Evolutionary conservation across 768 basidiomycete species (phyloP).

Genomic region (Suillus cothurnatus): DNA sequence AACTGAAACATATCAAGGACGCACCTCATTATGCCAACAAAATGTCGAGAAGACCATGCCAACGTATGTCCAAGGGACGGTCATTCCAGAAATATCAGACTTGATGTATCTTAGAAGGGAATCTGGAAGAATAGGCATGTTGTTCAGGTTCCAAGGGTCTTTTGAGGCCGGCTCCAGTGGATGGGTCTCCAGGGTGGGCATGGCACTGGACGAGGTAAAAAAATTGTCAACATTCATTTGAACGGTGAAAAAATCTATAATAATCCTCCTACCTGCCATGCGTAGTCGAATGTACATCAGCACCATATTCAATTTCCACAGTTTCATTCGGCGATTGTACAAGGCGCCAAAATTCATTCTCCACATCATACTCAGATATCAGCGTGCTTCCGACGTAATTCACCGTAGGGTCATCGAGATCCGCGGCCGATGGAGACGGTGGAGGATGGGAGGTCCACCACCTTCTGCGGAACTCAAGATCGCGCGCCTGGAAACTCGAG

Average conservation of each 20-base stretch:
- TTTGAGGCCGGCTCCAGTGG: constrained; percentile 84
- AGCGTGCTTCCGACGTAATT: constrained; percentile 58
- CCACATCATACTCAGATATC: constrained; percentile 90
- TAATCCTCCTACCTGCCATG: constrained; percentile 79
- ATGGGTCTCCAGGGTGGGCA: constrained; percentile 94
- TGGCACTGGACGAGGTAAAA: constrained; percentile 58
- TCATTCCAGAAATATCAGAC: constrained; percentile 99
- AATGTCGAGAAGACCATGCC: constrained; percentile 99
- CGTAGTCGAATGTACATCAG: constrained; percentile 96
- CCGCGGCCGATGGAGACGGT: constrained; percentile 28
- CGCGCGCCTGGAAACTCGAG: constrained; percentile 88
- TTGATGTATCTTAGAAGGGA: constrained; percentile 97
- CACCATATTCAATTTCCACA: constrained; percentile 99
- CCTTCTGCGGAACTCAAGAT: constrained; percentile 81
- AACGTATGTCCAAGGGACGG: constrained; percentile 98
- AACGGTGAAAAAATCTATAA: constrained; percentile 29
- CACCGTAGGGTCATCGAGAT: constrained; percentile 51
- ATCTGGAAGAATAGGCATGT: constrained; percentile 90
- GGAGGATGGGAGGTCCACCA: constrained; percentile 89
- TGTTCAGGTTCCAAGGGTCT: constrained; percentile 98
- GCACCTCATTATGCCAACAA: constrained; percentile 98
- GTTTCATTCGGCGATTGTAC: constrained; percentile 89
- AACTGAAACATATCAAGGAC: constrained; percentile 25
- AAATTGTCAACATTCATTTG: constrained; percentile 11
- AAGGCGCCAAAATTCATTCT: constrained; percentile 95